Evolutionary conservation across 768 basidiomycete species (phyloP), one percentile per base, ranked within the genome.

Genomic region (Tricholomella constricta): DNA sequence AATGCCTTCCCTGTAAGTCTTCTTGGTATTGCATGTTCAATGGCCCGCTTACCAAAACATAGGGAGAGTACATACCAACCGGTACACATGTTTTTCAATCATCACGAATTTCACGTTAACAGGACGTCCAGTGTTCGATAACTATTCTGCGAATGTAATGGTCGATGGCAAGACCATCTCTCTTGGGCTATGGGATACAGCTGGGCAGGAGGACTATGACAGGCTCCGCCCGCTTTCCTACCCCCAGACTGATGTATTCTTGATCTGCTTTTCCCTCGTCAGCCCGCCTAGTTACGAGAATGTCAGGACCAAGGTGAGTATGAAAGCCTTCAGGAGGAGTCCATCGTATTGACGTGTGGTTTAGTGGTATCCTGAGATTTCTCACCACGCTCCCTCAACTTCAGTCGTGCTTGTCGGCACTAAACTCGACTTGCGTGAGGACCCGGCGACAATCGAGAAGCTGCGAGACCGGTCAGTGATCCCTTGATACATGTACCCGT

Each of bases 101-200:
- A 17, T 19, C 14, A 19, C 32, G n/a, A 46, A 47, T 47, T 48
- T 41, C 45, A 34, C 45, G 57, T 45, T 60, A 44, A 57, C 31
- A 41, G 47, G 14, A 48, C 11, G 35, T 36, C 22, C 68, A 88
- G 97, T 99, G 35, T 99, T 98, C 70, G 97, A 98, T 77, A 98
- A 98, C 77, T 98, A 97, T 69, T 94, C 92, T 50, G 94, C 94
- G 55, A 96, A 95, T 73, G 95, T 99, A 50, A 94, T 98, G 88
- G 97, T 99, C 42, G 97, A 99, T 64, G 93, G 94, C 62, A 95
- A 96, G 80, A 97, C 97, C 47, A 95, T 98, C 66, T 97, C 94
- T 55, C 85, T 98, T 51, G 96, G 96, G 45, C 79, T 99, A 51
- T 99, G 97, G 97, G 97, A 99, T 82, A 99, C 97, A n/a, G 97